These are phyloP conservation scores for Ceratobasidium sp. DNA, from an alignment of 1,284 basidiomycete genomes.

Conservation along the genomic window DNA sequence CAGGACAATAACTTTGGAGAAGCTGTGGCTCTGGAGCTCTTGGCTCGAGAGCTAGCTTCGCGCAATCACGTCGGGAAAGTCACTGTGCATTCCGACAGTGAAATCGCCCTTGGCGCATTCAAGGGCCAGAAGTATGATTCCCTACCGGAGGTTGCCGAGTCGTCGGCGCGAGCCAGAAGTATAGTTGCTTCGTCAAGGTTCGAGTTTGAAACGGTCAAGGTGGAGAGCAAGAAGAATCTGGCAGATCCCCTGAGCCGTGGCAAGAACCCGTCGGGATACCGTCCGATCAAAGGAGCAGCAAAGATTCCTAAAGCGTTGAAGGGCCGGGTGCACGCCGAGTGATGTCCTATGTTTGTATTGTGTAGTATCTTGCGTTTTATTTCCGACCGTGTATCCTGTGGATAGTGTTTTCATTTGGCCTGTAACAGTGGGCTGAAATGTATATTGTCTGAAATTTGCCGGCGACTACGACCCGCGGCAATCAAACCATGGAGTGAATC, in stretches of 20 bases:
- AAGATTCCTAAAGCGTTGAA: not conserved
- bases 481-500: too few species aligned
- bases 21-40: not conserved
- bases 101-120: not conserved
- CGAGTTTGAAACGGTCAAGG: constrained; percentile 1
- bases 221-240: constrained; percentile 4
- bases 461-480: too few species aligned
- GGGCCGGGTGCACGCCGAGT: not conserved
- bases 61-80: not conserved
- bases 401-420: too few species aligned
- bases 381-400: too few species aligned
- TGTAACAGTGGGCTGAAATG: too few species aligned
- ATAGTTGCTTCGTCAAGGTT: not conserved
- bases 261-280: not conserved
- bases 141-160: not conserved
- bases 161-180: not conserved
- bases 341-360: not conserved
- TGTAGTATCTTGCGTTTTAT: too few species aligned
- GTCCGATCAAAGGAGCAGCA: not conserved
- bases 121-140: not conserved
- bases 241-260: constrained; percentile 27
- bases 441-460: too few species aligned
- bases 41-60: not conserved
- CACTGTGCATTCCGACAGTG: constrained; percentile 9
- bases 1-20: constrained; percentile 1